These are phyloP conservation scores for Corchorus olitorius DNA, from an alignment of 345 rosid genomes.

Conservation along the genomic window DNA sequence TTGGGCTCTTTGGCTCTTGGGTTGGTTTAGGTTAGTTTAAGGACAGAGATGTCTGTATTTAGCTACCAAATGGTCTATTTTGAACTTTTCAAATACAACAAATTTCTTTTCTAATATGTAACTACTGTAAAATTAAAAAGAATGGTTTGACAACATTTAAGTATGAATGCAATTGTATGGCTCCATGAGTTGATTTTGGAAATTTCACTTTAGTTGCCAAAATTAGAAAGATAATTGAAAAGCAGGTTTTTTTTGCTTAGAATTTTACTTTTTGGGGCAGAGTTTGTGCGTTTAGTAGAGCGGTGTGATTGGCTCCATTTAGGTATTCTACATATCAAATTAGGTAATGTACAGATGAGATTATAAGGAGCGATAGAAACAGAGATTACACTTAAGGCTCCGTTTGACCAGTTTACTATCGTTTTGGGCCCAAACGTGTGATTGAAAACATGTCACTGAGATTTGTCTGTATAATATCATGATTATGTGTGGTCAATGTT, in stretches of 20 bases:
- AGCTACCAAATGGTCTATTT: background rate
- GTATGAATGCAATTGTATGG: background rate
- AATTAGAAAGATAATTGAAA: background rate
- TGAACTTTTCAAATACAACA: background rate
- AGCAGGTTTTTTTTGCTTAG: slow-evolving; percentile 8
- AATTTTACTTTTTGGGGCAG: background rate
- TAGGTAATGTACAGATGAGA: no score
- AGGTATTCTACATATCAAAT: no score
- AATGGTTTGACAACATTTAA: background rate
- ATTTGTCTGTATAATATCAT: background rate
- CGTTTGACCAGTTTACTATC: no score
- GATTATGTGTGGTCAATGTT: slow-evolving; percentile 16
- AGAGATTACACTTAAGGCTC: no score
- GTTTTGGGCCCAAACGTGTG: no score
- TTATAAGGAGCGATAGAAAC: no score
- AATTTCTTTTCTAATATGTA: background rate
- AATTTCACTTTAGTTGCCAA: background rate
- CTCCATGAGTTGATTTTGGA: background rate
- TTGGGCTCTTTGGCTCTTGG: slow-evolving; percentile 15
- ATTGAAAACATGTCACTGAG: background rate
- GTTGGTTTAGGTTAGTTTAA: slow-evolving; percentile 10
- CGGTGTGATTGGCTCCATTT: no score
- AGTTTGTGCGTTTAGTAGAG: no score
- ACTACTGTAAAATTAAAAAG: background rate
- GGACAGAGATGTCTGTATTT: background rate